A percentile compares a stretch with the other conserved stretches of the same genome.
Evolutionary conservation across 306 rosid species (phyloP).

Genomic region (Quercus mongolica): DNA sequence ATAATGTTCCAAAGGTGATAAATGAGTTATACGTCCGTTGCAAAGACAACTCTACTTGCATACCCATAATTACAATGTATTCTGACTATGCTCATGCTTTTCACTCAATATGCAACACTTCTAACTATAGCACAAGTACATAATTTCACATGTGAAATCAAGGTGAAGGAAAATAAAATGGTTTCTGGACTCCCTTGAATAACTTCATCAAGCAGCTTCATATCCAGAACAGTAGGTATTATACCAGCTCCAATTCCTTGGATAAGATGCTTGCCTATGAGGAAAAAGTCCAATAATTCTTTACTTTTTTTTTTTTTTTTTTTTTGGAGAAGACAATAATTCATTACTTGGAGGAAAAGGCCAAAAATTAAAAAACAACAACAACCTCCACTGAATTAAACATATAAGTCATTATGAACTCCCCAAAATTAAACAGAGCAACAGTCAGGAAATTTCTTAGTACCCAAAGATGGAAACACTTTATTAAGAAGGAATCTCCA

Average conservation of each 20-base stretch:
- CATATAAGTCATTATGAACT: too few relatives aligned
- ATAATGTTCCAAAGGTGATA: background rate
- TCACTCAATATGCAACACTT: background rate
- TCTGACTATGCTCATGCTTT: background rate
- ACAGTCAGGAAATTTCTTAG: too few relatives aligned
- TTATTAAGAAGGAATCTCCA: too few relatives aligned
- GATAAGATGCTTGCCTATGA: constrained; percentile 68
- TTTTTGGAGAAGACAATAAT: too few relatives aligned
- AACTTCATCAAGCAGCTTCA: constrained; percentile 62
- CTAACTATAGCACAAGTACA: background rate
- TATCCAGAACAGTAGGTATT: constrained; percentile 49
- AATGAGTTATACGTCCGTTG: background rate
- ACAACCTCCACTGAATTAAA: too few relatives aligned
- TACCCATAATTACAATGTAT: background rate
- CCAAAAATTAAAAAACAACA: too few relatives aligned
- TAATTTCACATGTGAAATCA: background rate
- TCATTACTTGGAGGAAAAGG: too few relatives aligned
- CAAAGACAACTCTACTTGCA: background rate
- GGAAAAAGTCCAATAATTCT: too few relatives aligned
- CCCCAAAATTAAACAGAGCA: too few relatives aligned
- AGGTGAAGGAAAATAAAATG: background rate
- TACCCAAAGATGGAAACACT: too few relatives aligned
- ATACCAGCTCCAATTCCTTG: constrained; percentile 83
- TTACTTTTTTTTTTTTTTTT: too few relatives aligned
- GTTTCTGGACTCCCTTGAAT: constrained; percentile 40